These are phyloP conservation scores for Clavispora carvajalis DNA, from an alignment of 805 yeast species.

Conservation along the genomic window DNA sequence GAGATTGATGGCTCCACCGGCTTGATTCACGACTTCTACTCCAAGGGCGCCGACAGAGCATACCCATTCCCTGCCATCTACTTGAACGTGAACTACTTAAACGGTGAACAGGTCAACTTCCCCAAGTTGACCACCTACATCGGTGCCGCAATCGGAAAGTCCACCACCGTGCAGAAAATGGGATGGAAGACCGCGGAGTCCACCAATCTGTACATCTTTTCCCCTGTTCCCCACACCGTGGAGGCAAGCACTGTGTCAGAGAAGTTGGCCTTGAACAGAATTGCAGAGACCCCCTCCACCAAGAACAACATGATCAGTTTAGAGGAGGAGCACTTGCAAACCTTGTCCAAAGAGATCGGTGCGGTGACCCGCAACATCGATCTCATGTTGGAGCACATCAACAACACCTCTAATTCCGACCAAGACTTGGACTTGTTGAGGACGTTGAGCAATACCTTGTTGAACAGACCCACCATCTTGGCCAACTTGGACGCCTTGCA, in stretches of 20 bases:
- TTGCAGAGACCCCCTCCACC: conserved; percentile 31
- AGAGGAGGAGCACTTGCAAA: conserved; percentile 33
- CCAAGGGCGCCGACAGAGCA: conserved; percentile 63
- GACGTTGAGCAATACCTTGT: conserved; percentile 53
- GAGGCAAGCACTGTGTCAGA: conserved; percentile 49
- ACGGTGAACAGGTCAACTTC: conserved; percentile 41
- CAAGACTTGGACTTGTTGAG: conserved; percentile 61
- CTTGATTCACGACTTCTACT: conserved; percentile 74
- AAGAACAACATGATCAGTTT: conserved; percentile 21
- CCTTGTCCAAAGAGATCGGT: conserved; percentile 42
- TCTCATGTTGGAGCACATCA: conserved; percentile 44
- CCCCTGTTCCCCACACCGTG: conserved; percentile 68
- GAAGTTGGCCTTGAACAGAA: conserved; percentile 47
- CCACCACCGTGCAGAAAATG: conserved; percentile 30
- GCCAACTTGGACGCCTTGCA: conserved; percentile 49
- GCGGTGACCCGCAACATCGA: conserved; percentile 45
- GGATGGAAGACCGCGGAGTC: conserved; percentile 36
- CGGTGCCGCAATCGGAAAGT: conserved; percentile 66
- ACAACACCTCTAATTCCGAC: conserved; percentile 33
- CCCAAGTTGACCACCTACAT: conserved; percentile 66
- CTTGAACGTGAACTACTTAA: conserved; percentile 61
- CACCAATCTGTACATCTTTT: conserved; percentile 53
- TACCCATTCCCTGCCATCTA: conserved; percentile 75
- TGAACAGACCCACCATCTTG: conserved; percentile 46
- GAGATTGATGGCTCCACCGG: conserved; percentile 68